These are phyloP conservation scores for Tricholoma matsutake DNA, from an alignment of 768 basidiomycete genomes.

Conservation along the genomic window DNA sequence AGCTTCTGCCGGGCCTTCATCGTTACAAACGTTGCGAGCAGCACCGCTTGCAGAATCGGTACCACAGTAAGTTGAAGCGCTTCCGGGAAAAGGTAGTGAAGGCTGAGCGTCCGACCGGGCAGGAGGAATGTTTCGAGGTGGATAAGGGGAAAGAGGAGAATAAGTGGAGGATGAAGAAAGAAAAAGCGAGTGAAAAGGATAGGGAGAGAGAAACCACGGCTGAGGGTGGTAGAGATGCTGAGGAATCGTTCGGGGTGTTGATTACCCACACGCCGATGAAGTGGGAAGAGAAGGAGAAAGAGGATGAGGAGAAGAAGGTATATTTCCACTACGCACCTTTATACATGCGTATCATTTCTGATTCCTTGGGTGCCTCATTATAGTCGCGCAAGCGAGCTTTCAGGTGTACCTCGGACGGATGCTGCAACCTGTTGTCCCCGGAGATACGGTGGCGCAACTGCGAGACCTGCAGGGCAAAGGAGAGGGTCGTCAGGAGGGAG, in stretches of 20 bases:
- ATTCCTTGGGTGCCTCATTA: not conserved
- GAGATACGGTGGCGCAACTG: slow-evolving; percentile 47
- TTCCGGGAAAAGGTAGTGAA: slow-evolving; percentile 47
- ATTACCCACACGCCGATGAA: not conserved
- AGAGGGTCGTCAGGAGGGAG: slow-evolving; percentile 27
- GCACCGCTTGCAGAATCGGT: slow-evolving; percentile 53
- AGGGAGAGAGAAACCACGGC: not conserved
- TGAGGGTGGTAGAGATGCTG: not conserved
- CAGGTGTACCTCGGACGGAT: slow-evolving; percentile 37
- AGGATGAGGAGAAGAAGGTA: slow-evolving; percentile 10
- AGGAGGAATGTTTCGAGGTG: not conserved
- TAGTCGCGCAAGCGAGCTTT: slow-evolving; percentile 17
- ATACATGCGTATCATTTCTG: not conserved
- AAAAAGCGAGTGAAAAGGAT: not conserved
- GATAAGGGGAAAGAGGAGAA: not conserved
- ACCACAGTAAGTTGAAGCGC: slow-evolving; percentile 50
- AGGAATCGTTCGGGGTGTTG: not conserved
- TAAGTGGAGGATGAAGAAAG: not conserved
- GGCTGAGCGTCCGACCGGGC: not conserved
- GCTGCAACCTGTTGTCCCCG: slow-evolving; percentile 42
- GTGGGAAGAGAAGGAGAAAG: not conserved
- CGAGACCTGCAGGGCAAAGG: slow-evolving; percentile 39
- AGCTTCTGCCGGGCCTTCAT: slow-evolving; percentile 44
- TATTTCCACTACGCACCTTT: not conserved
- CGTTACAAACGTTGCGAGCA: slow-evolving; percentile 53